Conservation (phyloP, 2,329 filamentous ascomycete genomes). For the Sporothrix brunneoviolacea region DNA sequence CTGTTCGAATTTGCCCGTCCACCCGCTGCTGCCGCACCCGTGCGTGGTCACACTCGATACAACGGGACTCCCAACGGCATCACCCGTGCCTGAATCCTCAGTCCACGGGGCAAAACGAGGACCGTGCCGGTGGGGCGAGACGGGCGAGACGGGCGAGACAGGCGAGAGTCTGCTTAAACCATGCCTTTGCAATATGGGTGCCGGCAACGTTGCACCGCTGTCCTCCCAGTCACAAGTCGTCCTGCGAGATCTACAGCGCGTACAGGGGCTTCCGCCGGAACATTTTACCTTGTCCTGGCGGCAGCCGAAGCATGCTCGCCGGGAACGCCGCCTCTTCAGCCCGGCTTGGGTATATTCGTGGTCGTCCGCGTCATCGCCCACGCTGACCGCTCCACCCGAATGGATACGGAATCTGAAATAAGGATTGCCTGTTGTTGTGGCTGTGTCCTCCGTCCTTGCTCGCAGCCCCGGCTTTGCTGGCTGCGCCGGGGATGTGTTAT, state of each 20-base stretch:
- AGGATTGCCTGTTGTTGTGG: neutral
- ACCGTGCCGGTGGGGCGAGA: no score
- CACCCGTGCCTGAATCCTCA: no score
- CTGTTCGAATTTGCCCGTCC: neutral
- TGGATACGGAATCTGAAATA: neutral
- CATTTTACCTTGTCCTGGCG: constrained; percentile 31
- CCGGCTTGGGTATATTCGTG: constrained; percentile 23
- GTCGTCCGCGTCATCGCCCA: neutral
- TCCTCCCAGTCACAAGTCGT: neutral
- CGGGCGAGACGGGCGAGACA: neutral
- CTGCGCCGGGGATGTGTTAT: no score
- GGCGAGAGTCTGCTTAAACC: neutral
- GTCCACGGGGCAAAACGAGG: no score
- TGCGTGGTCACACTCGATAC: no score
- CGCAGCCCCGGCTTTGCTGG: no score
- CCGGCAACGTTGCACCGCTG: neutral
- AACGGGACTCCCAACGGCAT: no score
- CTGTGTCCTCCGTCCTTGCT: neutral
- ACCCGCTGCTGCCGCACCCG: neutral
- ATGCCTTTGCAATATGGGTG: neutral
- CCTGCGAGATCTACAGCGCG: constrained; percentile 23
- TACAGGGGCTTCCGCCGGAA: constrained; percentile 27
- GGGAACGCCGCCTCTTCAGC: constrained; percentile 22
- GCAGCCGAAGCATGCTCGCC: constrained; percentile 28
- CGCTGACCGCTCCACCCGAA: neutral